Evolutionary conservation across 805 yeast species (phyloP).

Genomic region (Lipomyces kockii): DNA sequence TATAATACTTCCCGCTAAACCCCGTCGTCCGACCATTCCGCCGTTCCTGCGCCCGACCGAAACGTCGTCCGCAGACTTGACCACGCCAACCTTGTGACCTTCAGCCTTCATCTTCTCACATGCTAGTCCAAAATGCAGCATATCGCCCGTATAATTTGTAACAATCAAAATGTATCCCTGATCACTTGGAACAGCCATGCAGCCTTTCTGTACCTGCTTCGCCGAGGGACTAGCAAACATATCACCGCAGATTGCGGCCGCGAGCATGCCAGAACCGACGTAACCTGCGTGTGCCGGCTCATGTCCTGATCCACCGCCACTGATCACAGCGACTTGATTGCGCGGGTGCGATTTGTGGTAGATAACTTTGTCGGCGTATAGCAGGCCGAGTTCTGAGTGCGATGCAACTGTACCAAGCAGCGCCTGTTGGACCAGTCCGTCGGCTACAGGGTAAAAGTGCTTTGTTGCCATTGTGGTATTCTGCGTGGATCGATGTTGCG

Average conservation of each 20-base stretch:
- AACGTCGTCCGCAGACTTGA: conserved; percentile 87
- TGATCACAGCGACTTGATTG: conserved; percentile 61
- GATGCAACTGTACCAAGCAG: conserved; percentile 50
- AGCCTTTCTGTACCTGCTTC: conserved; percentile 75
- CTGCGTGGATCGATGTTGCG: too few relatives aligned
- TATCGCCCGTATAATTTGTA: conserved; percentile 94
- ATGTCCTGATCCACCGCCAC: conserved; percentile 97
- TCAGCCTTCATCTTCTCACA: conserved; percentile 85
- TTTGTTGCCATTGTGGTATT: conserved; percentile 46
- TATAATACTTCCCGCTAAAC: conserved; percentile 86
- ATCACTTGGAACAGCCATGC: conserved; percentile 45
- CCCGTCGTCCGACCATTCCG: conserved; percentile 91
- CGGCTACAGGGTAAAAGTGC: conserved; percentile 51
- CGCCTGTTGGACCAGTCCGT: conserved; percentile 48
- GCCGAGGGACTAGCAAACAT: conserved; percentile 93
- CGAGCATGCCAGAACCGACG: conserved; percentile 82
- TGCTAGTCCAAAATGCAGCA: conserved; percentile 88
- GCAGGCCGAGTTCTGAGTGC: conserved; percentile 52
- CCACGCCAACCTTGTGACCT: conserved; percentile 73
- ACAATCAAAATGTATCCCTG: conserved; percentile 76
- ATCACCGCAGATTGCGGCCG: conserved; percentile 87
- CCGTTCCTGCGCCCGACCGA: conserved; percentile 91
- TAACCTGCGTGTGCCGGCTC: conserved; percentile 94
- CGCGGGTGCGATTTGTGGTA: conserved; percentile 40
- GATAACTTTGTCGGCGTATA: conserved; percentile 55